Evolutionary conservation across 371 early-diverging fungal species (phyloP).

Genomic region (Syncephalastrum contaminatum): DNA sequence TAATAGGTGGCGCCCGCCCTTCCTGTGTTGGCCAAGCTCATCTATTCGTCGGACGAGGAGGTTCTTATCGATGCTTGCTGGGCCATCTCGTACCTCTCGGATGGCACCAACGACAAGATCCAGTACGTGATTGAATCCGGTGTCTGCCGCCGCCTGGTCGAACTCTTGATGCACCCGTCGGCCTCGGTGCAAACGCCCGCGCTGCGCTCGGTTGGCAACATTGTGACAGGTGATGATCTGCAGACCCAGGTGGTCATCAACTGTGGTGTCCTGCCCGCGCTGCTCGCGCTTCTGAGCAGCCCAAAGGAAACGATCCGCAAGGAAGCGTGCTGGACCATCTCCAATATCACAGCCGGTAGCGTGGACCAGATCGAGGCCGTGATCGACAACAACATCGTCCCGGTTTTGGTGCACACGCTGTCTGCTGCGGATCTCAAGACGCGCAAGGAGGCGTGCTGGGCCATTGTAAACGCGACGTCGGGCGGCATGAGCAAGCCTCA

Average conservation of each 20-base stretch:
- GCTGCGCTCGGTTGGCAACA: slow-evolving; percentile 98
- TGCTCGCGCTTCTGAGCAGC: slow-evolving; percentile 77
- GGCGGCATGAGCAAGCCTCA: slow-evolving; percentile 89
- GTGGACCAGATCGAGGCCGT: slow-evolving; percentile 93
- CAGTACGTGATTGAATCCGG: slow-evolving; percentile 95
- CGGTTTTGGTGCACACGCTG: slow-evolving; percentile 90
- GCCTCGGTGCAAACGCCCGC: slow-evolving; percentile 96
- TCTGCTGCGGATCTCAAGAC: slow-evolving; percentile 93
- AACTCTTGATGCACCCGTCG: slow-evolving; percentile 86
- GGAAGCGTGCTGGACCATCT: slow-evolving; percentile 99
- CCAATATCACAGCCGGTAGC: slow-evolving; percentile 99
- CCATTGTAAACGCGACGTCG: slow-evolving; percentile 97
- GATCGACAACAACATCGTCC: slow-evolving; percentile 93
- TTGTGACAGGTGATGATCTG: slow-evolving; percentile 97
- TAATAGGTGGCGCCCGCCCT: slow-evolving; percentile 80
- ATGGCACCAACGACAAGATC: slow-evolving; percentile 93
- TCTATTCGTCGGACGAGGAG: slow-evolving; percentile 92
- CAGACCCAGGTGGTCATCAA: slow-evolving; percentile 97
- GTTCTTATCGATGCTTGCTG: slow-evolving; percentile 98
- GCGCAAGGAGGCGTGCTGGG: slow-evolving; percentile 99
- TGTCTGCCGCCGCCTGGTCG: slow-evolving; percentile 91
- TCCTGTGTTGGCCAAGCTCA: slow-evolving; percentile 87
- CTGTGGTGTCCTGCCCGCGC: slow-evolving; percentile 83
- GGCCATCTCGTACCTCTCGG: slow-evolving; percentile 99
- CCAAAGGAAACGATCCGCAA: slow-evolving; percentile 95